phyloP scores from a whole-genome alignment of 257 asterid species.

The Dorcoceras hygrometricum region DNA sequence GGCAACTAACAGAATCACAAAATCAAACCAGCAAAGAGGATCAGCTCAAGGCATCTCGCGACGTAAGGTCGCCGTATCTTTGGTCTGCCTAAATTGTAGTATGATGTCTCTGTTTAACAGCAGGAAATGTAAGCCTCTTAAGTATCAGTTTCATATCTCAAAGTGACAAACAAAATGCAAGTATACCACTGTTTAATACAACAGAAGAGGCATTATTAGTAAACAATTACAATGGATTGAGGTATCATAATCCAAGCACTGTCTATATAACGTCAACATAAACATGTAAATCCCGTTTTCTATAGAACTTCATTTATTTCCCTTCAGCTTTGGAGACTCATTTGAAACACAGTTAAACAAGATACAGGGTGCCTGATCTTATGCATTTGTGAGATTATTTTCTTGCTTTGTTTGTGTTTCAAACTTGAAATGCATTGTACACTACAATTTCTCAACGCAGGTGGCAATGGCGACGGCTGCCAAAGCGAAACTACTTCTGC shows the following conservation, averaged over 20 bases:
- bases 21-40: conserved; percentile 64
- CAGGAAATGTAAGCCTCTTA: not conserved
- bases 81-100: not conserved
- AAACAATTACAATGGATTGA: too few species aligned
- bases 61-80: conserved; percentile 69
- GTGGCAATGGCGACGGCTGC: conserved; percentile 99
- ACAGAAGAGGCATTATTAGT: not conserved
- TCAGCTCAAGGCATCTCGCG: conserved; percentile 93
- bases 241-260: too few species aligned
- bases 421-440: conserved; percentile 33
- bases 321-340: not conserved
- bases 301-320: not conserved
- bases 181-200: not conserved
- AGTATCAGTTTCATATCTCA: not conserved
- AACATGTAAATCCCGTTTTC: too few species aligned
- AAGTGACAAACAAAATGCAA: not conserved
- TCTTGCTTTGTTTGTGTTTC: conserved; percentile 14
- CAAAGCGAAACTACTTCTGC: conserved; percentile 78
- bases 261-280: too few species aligned
- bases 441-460: conserved; percentile 35
- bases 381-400: not conserved
- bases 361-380: not conserved
- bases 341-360: not conserved
- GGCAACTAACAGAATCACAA: conserved; percentile 29
- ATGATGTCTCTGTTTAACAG: not conserved